Conservation (phyloP, 306 rosid genomes). For the Cucurbita maxima region DNA sequence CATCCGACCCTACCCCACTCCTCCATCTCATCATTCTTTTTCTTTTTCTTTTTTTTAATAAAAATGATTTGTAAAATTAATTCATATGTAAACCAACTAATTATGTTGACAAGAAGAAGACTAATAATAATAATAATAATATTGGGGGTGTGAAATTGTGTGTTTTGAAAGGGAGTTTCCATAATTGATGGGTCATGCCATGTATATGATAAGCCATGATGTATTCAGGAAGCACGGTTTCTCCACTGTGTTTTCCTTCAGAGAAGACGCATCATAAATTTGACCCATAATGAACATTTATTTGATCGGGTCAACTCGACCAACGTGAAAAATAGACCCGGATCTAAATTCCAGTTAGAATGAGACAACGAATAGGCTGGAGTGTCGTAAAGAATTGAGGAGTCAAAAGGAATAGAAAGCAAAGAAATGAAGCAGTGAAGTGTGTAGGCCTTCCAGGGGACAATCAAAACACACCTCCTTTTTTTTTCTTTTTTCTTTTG, state of each 20-base stretch:
- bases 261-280: not conserved
- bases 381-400: too few relatives aligned
- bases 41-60: too few relatives aligned
- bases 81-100: too few relatives aligned
- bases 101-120: not conserved
- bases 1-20: not conserved
- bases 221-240: not conserved
- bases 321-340: too few relatives aligned
- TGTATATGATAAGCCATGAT: slow-evolving; percentile 12
- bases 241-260: not conserved
- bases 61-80: too few relatives aligned
- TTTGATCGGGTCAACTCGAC: too few relatives aligned
- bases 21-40: not conserved
- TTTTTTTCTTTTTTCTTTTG: not conserved
- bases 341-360: too few relatives aligned
- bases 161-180: slow-evolving; percentile 5
- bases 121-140: not conserved
- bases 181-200: slow-evolving; percentile 16
- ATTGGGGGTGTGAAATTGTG: not conserved
- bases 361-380: too few relatives aligned
- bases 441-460: slow-evolving; percentile 50
- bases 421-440: slow-evolving; percentile 16
- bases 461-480: slow-evolving; percentile 30
- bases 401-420: too few relatives aligned
- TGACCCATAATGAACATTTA: too few relatives aligned